phyloP scores from a whole-genome alignment of 768 basidiomycete species.

The Mycena sanguinolenta region DNA sequence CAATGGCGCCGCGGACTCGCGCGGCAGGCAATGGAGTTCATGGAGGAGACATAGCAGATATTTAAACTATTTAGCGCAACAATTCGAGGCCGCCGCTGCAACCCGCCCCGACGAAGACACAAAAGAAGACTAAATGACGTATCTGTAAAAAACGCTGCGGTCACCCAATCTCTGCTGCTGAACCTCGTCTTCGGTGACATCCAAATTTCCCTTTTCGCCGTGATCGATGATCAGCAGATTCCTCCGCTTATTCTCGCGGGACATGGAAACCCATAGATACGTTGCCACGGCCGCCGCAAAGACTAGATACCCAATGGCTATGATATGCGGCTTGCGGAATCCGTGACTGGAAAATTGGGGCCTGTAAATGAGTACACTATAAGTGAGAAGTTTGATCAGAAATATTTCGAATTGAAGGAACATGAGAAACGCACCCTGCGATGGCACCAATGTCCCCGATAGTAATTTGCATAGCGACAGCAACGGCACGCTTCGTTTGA shows the following conservation, averaged over 20 bases:
- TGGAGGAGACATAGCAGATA: too few relatives aligned
- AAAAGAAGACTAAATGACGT: slow-evolving; percentile 46
- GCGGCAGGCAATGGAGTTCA: too few relatives aligned
- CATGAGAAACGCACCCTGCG: slow-evolving; percentile 52
- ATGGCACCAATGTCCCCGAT: slow-evolving; percentile 74
- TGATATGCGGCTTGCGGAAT: slow-evolving; percentile 69
- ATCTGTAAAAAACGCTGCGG: slow-evolving; percentile 54
- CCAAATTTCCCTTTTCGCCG: slow-evolving; percentile 33
- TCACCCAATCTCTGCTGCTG: slow-evolving; percentile 53
- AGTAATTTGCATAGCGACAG: slow-evolving; percentile 74
- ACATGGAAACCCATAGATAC: slow-evolving; percentile 64
- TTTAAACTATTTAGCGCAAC: too few relatives aligned
- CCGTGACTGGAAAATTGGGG: slow-evolving; percentile 60
- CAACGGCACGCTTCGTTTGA: slow-evolving; percentile 75
- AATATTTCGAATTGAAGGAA: neutral
- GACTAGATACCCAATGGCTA: slow-evolving; percentile 70
- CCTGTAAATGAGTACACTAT: slow-evolving; percentile 67
- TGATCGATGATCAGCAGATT: slow-evolving; percentile 47
- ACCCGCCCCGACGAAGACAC: neutral
- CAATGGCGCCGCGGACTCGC: too few relatives aligned
- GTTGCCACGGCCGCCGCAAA: slow-evolving; percentile 59
- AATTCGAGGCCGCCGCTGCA: too few relatives aligned
- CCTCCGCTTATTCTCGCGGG: slow-evolving; percentile 62
- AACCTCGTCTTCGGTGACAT: slow-evolving; percentile 31
- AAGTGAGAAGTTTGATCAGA: neutral